These are phyloP conservation scores for Penicillium flavigenum DNA, from an alignment of 495 filamentous ascomycete species.

Conservation along the genomic window DNA sequence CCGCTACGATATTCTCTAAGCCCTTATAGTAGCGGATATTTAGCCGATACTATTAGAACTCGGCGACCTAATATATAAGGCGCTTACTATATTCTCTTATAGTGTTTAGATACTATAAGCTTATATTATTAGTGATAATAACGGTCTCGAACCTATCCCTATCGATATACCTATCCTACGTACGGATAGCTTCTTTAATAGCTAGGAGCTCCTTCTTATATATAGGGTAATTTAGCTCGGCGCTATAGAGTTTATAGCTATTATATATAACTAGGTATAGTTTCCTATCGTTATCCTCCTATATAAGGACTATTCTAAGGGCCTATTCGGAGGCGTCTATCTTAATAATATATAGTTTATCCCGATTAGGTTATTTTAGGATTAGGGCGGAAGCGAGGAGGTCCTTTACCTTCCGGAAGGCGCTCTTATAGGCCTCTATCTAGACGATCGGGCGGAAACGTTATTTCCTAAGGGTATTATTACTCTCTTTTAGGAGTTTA, in stretches of 20 bases:
- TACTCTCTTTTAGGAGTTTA: neutral
- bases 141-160: too few species aligned
- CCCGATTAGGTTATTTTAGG: neutral
- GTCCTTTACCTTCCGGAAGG: neutral
- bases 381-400: neutral
- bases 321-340: neutral
- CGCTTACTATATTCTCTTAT: too few species aligned
- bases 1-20: accelerated
- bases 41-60: too few species aligned
- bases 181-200: too few species aligned
- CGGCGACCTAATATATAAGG: too few species aligned
- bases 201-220: too few species aligned
- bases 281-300: neutral
- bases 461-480: neutral
- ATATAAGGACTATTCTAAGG: neutral
- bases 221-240: too few species aligned
- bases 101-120: too few species aligned
- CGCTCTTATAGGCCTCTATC: neutral
- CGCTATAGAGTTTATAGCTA: neutral
- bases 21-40: too few species aligned
- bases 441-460: neutral
- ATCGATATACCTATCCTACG: too few species aligned
- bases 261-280: neutral
- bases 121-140: too few species aligned
- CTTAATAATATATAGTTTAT: neutral